Evolutionary conservation across 345 rosid species (phyloP).

Genomic region (Rhodomyrtus tomentosa): DNA sequence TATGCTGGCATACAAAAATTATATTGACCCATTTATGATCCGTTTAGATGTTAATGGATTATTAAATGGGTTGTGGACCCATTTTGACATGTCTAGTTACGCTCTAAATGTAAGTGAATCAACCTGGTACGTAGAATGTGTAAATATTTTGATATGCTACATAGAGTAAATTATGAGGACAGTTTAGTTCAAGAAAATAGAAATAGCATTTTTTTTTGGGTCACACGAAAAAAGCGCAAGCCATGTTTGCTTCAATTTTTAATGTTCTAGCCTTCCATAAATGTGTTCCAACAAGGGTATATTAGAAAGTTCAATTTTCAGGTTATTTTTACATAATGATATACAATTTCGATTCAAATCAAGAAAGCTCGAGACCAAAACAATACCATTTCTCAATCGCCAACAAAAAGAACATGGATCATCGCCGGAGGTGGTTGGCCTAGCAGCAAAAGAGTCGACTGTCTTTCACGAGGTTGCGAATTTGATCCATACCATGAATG

Average conservation of each 20-base stretch:
- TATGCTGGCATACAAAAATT: too few relatives aligned
- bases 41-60: too few relatives aligned
- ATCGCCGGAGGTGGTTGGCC: not conserved
- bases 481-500: not conserved
- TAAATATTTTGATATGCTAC: not conserved
- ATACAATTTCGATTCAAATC: not conserved
- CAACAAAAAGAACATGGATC: not conserved
- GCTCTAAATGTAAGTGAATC: not conserved
- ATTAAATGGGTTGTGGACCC: too few relatives aligned
- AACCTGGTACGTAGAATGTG: not conserved
- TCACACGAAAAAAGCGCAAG: not conserved
- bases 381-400: not conserved
- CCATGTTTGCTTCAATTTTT: not conserved
- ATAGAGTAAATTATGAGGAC: not conserved
- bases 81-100: not conserved
- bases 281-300: not conserved
- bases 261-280: not conserved
- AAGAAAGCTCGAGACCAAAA: rapidly evolving
- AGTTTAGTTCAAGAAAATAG: not conserved
- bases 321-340: not conserved
- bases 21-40: too few relatives aligned
- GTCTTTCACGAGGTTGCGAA: not conserved
- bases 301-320: not conserved
- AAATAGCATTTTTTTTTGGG: not conserved
- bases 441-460: not conserved